Evolutionary conservation across 148 eudicot species (phyloP), one percentile per base, ranked within the genome.

Genomic region (Fagopyrum esculentum): DNA sequence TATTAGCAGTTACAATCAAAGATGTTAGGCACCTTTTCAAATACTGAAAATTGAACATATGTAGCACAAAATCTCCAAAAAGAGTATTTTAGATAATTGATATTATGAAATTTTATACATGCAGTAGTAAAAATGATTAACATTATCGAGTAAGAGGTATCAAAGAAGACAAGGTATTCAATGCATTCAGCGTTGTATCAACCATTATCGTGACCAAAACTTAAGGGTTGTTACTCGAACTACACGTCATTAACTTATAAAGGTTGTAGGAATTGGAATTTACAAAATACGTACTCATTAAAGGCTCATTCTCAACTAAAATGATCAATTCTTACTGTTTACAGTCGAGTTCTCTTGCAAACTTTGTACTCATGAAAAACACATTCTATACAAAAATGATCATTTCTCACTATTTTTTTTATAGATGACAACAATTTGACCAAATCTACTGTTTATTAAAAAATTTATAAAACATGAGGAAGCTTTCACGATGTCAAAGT

Each of bases 201-300:
- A 86, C 86, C 78, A 86, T 89, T 56, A 75, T 89, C 0, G 86
- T 86, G 40, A 79, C 85, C 85, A 89, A 89, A 76, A 81, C 81
- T 13, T 73, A 84, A 13, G 93, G 89, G 60, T 85, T 89, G 83
- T 75, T 85, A 75, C 83, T 77, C 48, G 92, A 89, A 80, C 84
- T 89, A 77, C 90, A 89, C 88, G 90, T 89, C 35, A 71, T 5
- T 3, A 29, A 2, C 55, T 45, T 56, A 2, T 9, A 8, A 17
- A 71, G 3, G 13, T 69, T 45, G 46, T 0, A 68, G 12, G 8
- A 10, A 12, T 11, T 9, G 45, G 44, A 68, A 43, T 35, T 68
- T 13, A 43, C 46, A 69, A 16, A 6, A 45, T 4, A n/a, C 26
- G 26, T 22, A 22, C 26, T 22, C 0, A 22, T 22, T 22, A 1